Conservation (phyloP, 805 yeast species). For the Candida boidinii region DNA sequence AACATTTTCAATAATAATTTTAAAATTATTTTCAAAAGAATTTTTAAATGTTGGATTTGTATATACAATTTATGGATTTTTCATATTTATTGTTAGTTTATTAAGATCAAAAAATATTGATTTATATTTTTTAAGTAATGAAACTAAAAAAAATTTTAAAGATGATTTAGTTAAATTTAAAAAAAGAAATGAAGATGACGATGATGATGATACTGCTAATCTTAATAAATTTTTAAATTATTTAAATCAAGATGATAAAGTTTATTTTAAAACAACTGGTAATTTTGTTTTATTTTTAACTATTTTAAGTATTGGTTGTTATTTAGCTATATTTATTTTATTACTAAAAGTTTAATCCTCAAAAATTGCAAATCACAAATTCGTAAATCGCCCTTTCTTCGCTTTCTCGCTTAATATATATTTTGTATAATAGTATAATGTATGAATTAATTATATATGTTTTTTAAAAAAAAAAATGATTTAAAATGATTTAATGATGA, state of each 20-base stretch:
- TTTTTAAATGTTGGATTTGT: slow-evolving; percentile 61
- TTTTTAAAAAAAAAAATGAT: neutral
- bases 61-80: slow-evolving; percentile 51
- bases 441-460: neutral
- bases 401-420: too few relatives aligned
- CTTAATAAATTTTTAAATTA: slow-evolving; percentile 17
- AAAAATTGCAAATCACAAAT: neutral
- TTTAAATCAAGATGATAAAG: slow-evolving; percentile 26
- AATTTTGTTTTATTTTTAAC: slow-evolving; percentile 46
- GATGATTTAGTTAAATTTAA: slow-evolving; percentile 13
- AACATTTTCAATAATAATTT: slow-evolving; percentile 53
- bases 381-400: neutral
- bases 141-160: slow-evolving; percentile 1
- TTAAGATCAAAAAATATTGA: slow-evolving; percentile 22
- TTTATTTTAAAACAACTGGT: slow-evolving; percentile 54
- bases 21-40: slow-evolving; percentile 55
- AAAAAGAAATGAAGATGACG: slow-evolving; percentile 6
- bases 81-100: slow-evolving; percentile 32
- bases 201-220: slow-evolving; percentile 6
- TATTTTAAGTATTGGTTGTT: slow-evolving; percentile 40
- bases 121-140: slow-evolving; percentile 19
- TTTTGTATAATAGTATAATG: neutral
- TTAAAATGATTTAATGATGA: too few relatives aligned
- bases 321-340: slow-evolving; percentile 42
- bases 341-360: slow-evolving; percentile 32